Evolutionary conservation across 176 grass and related monocot genomes (phyloP), one percentile per base, ranked within the genome.

Genomic region (Coix lacrymajobi): DNA sequence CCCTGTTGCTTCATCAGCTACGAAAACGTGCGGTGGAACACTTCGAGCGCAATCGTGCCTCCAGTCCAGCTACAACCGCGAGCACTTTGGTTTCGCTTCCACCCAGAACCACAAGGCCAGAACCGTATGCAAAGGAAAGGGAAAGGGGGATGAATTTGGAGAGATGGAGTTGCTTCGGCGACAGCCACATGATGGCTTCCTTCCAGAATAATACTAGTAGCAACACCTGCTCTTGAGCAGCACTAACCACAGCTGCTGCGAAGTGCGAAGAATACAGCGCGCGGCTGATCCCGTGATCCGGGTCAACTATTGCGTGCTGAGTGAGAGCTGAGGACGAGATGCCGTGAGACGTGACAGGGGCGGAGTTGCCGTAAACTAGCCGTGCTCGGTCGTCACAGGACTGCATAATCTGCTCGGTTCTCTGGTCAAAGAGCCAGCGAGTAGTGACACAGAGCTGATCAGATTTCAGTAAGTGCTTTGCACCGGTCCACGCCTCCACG

Each of bases 271-370:
- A 46, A 36, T 28, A 4, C 13, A 68, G 69, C 77, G 49, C 60
- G 44, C 44, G 15, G 14, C 71, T 6, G 87, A 62, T 84, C 60
- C 70, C 62, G 62, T 9, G 87, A 69, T 85, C 70, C 40, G 78
- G 64, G 83, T 85, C 78, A 89, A 82, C 64, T 6, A 57, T 64
- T 81, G 71, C 41, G 62, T 31, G 49, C 87, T 60, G 54, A 11
- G 22, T 46, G 39, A 29, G 34, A 38, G 57, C 11, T 38, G 5
- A 62, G 15, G 77, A 12, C 39, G 66, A 79, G 82, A 38, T 44
- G 33, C 28, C 63, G 45, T 1, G 28, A 52, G 69, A 2, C 51
- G 54, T 14, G 34, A 32, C 70, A 9, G 16, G 19, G 49, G 10
- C 1, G 30, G 28, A 25, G 56, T 54, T 33, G 71, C 71, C 63